Evolutionary conservation across 129 eudicot species (phyloP), one percentile per base, ranked within the genome.

Genomic region (Chrysanthemum lavandulifolium): DNA sequence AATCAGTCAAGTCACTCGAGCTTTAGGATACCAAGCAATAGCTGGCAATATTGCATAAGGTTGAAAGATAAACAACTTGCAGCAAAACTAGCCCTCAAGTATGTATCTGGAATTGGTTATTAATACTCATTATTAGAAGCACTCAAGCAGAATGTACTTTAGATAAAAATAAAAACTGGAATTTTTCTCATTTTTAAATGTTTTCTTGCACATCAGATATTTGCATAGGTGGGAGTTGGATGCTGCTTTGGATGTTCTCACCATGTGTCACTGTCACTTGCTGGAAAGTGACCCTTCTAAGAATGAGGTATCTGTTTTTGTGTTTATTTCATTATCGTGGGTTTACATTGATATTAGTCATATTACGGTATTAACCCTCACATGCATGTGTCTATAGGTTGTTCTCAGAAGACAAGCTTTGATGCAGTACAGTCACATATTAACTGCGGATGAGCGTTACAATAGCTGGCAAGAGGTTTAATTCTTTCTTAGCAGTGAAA

Each of bases 241-340:
- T 82, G 94, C 96, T 56, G 97, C 99, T 82, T 69, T 95, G 81
- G 99, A 91, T 80, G 97, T 95, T 73, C 97, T 95, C 69, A 91
- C 97, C 61, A 95, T 95, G 99, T 95, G 99, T 77, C 90, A 86
- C 75, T 95, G 99, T 79, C 99, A 95, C 82, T 79, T 95, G 91
- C 67, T 79, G 25, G 88, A 88, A 68, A 79, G 57, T 61, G 88
- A 84, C 67, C 95, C 95, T 64, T 61, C 81, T 9, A 95, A 86
- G 86, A 64, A 65, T 51, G 90, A 95, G 97, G 99, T 92, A 48
- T 36, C 72, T 73, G 27, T 12, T 49, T 81, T 61, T 27, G 60
- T 62, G 36, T 70, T 52, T 70, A 15, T 62, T 23, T 76, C 54
- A 78, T 48, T 48, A 59, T 68, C 21, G 47, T 45, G 66, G 40